Evolutionary conservation across 345 rosid species (phyloP), one percentile per base, ranked within the genome.

Genomic region (Heritiera littoralis): DNA sequence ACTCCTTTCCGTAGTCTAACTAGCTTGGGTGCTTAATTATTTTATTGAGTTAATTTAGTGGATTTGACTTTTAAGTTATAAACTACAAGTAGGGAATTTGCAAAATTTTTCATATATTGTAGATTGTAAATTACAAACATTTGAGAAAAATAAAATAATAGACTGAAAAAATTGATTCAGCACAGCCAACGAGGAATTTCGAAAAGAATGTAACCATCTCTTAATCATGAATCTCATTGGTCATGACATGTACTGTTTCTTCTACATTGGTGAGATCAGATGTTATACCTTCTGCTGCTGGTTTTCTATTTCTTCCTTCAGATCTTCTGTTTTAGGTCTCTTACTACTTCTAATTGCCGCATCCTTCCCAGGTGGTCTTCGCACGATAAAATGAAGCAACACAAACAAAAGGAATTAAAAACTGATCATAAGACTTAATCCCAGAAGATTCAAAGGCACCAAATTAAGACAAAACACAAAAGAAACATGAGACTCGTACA

Each of bases 361-460:
- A 15, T 65, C 70, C 55, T 83, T 72, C 55, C 49, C 82, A 0
- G 28, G 51, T 10, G 32, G 38, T 52, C 81, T 82, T 15, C 18
- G 67, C 28, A 77, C 63, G 64, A 23, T 35, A 69, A 75, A 55
- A 76, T 3, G 2, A 51, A 23, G 35, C 17, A 17, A 51, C 20
- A 49, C 43, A 76, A 0, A 46, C 11, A 41, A 20, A 49, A 38
- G 74, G 12, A 69, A 46, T 23, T 46, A 23, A 23, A 20, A n/a
- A 46, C 35, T 6, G 56, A 46, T 46, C 18, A 69, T 23, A 9
- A 43, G 71, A 67, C 3, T 54, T 55, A 55, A 18, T 17, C 60
- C 23, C 23, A 55, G 60, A 9, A 55, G 23, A 18, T 55, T 28
- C 20, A 9, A 30, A 15, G 7, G 69, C 18, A 65, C 1, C 59